These are phyloP conservation scores for Leccinum variicolor DNA, from an alignment of 768 basidiomycete species.

Conservation along the genomic window DNA sequence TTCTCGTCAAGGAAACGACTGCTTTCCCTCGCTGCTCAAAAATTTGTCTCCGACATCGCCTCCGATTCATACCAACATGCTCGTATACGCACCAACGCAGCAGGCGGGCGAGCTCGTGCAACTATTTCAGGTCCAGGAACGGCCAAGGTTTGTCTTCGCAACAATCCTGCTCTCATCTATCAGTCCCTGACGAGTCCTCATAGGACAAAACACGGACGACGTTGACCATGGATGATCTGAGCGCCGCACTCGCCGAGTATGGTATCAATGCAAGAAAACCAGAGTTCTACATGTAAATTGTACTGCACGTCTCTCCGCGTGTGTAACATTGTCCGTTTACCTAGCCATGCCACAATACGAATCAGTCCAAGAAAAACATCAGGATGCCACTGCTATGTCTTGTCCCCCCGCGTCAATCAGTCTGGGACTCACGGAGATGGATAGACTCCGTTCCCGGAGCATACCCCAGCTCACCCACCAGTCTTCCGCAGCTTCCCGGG, in stretches of 20 bases:
- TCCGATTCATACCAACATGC: conserved; percentile 98
- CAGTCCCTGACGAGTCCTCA: neutral
- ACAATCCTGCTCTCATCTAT: neutral
- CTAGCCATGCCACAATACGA: neutral
- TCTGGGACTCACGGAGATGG: neutral
- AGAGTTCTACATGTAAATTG: conserved; percentile 77
- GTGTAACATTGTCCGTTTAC: neutral
- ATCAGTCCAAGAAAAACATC: neutral
- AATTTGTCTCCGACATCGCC: conserved; percentile 96
- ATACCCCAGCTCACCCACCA: conserved; percentile 59
- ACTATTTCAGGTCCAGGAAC: conserved; percentile 55
- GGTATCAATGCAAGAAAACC: conserved; percentile 93
- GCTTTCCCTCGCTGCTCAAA: conserved; percentile 92
- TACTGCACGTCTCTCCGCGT: neutral
- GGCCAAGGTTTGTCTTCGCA: conserved; percentile 52
- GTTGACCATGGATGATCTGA: conserved; percentile 96
- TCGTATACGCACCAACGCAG: conserved; percentile 86
- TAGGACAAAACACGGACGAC: conserved; percentile 92
- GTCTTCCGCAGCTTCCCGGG: conserved; percentile 53
- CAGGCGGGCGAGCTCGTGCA: conserved; percentile 65
- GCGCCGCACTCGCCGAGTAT: conserved; percentile 90
- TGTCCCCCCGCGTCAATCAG: neutral
- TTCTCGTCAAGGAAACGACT: conserved; percentile 73
- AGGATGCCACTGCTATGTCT: neutral
- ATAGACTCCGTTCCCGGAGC: conserved; percentile 34